Percentiles rank a stretch among this genome's conserved stretches.
These are phyloP conservation scores for Monsonia emarginata DNA, from an alignment of 441 rosid genomes.

Conservation along the genomic window DNA sequence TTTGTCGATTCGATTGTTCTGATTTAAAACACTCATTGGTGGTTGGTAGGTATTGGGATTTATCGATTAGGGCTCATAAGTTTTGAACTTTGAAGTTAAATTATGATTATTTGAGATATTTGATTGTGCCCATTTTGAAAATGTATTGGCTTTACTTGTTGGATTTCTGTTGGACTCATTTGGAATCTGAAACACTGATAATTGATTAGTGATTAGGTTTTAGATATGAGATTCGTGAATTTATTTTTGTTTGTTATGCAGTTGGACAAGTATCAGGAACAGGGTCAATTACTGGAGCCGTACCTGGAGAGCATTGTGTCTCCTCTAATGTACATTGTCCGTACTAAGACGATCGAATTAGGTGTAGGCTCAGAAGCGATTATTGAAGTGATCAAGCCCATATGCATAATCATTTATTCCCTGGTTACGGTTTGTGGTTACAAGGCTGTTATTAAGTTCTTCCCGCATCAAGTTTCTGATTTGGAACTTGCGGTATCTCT, in stretches of 20 bases:
- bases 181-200: too few relatives aligned
- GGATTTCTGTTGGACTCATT: not conserved
- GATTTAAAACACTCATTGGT: too few relatives aligned
- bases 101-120: not conserved
- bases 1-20: not conserved
- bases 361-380: constrained; percentile 45
- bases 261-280: constrained; percentile 88
- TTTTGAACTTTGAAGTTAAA: not conserved
- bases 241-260: constrained; percentile 18
- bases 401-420: constrained; percentile 61
- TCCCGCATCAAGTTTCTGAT: constrained; percentile 90
- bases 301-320: constrained; percentile 70
- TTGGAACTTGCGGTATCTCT: constrained; percentile 76
- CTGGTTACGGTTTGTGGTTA: constrained; percentile 84
- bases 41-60: too few relatives aligned
- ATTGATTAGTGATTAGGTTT: too few relatives aligned
- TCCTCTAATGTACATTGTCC: constrained; percentile 67
- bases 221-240: not conserved
- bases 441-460: constrained; percentile 76
- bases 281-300: constrained; percentile 78
- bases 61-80: too few relatives aligned
- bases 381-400: constrained; percentile 51
- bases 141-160: not conserved
- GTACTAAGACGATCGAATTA: constrained; percentile 40
- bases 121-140: not conserved